Conservation (phyloP, 768 basidiomycete genomes). For the Boletales sp. region DNA sequence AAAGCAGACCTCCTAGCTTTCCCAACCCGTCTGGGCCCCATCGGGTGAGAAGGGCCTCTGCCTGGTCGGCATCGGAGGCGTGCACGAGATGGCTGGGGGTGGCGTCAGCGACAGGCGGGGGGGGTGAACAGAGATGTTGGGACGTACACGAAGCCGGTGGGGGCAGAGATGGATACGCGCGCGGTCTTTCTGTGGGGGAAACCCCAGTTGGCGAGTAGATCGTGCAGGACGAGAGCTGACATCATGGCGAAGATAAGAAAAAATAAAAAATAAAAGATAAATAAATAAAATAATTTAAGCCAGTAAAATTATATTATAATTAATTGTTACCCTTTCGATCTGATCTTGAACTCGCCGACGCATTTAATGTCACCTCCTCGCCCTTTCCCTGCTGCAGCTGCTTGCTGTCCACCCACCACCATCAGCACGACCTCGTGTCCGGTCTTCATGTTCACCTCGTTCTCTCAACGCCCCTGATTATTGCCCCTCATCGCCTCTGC, state of each 20-base stretch:
- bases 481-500: conserved; percentile 38
- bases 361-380: conserved; percentile 31
- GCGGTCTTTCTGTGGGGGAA: conserved; percentile 52
- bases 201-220: conserved; percentile 57
- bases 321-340: no score
- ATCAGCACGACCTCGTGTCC: conserved; percentile 44
- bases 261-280: background rate
- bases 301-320: no score
- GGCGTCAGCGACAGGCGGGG: background rate
- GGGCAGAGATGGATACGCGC: conserved; percentile 76
- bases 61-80: conserved; percentile 87
- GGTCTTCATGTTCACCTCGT: conserved; percentile 49
- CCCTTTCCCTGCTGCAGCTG: conserved; percentile 31
- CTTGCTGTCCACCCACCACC: conserved; percentile 21
- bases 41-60: conserved; percentile 78
- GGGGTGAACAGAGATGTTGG: background rate
- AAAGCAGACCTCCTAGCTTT: conserved; percentile 74
- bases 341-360: conserved; percentile 14
- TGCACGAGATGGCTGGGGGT: conserved; percentile 75
- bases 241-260: background rate
- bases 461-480: conserved; percentile 43
- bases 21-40: conserved; percentile 90
- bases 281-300: background rate
- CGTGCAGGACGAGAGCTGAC: background rate
- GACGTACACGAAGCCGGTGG: conserved; percentile 81